Evolutionary conservation across 768 basidiomycete genomes (phyloP), one percentile per base, ranked within the genome.

Genomic region (Lactarius evosmus): DNA sequence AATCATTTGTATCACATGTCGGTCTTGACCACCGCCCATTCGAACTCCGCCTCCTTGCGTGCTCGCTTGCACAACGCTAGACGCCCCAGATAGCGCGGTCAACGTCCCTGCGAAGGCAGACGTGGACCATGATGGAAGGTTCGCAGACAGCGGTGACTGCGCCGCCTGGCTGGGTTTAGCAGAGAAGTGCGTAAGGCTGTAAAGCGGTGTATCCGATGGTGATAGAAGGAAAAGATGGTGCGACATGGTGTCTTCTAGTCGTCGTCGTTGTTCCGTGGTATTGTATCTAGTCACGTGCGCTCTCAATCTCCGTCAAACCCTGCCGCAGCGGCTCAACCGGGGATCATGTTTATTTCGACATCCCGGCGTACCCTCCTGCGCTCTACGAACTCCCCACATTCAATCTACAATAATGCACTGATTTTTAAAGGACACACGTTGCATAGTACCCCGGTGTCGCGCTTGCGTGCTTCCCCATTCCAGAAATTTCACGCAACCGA

Each of bases 1-100:
- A 72, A 98, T 94, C 92, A 99, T 97, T 79, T 98, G 96, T 70
- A 95, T 91, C 63, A 99, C 93, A 82, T 97, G 94, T 58, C 91
- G 81, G 72, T 93, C 90, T 75, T 89, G 89, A 16, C 89, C 92
- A 6, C 89, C 88, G 12, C 89, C 91, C 75, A 90, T 85, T 69
- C 83, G 79, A 36, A 83, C 83, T 12, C 78, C 79, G 19, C 85
- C 86, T n/a, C 87, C 83, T 49, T 83, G 79, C 22, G 83, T 80
- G 66, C 86, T 76, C 36, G 79, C 70, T 70, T 91, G 88, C 5
- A 83, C 83, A 27, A 88, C 83, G 70, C 85, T 89, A 22, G 91
- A 86, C 16, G 93, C 92, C 4, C 92, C 92, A 22, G 91, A 93
- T 60, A 94, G 74, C 25, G 92, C 92, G 36, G 91, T 93, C 65